phyloP scores from a whole-genome alignment of 208 protist genomes.

The Crithidia fasciculata region DNA sequence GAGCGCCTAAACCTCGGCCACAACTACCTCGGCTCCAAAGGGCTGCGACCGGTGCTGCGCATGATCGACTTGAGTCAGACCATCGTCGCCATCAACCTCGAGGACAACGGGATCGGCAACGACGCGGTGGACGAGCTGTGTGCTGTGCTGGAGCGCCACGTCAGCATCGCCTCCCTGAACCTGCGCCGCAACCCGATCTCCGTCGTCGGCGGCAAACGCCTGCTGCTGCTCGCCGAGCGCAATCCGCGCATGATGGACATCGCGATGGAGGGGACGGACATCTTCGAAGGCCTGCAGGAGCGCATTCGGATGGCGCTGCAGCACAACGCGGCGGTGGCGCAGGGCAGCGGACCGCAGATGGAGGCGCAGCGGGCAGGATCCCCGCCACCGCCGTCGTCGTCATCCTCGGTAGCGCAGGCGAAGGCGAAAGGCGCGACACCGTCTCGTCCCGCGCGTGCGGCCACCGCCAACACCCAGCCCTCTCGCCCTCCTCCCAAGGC shows the following conservation, averaged over 20 bases:
- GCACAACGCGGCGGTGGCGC: constrained; percentile 38
- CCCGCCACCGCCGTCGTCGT: not conserved
- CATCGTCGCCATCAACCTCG: constrained; percentile 71
- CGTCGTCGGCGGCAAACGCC: constrained; percentile 60
- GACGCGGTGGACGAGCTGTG: constrained; percentile 68
- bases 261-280: constrained; percentile 72
- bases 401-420: not conserved
- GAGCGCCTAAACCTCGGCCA: constrained; percentile 61
- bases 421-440: not conserved
- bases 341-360: constrained; percentile 22
- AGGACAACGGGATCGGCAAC: constrained; percentile 88
- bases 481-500: constrained; percentile 19
- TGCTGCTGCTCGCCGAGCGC: constrained; percentile 75
- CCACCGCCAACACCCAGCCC: constrained; percentile 6
- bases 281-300: constrained; percentile 75
- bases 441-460: not conserved
- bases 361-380: constrained; percentile 1
- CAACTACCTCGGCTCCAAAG: constrained; percentile 92
- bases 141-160: constrained; percentile 70
- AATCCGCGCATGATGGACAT: constrained; percentile 81
- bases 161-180: constrained; percentile 64
- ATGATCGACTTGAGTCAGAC: constrained; percentile 87
- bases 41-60: constrained; percentile 78
- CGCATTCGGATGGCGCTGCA: constrained; percentile 58
- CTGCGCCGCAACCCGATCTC: constrained; percentile 88